Base-by-base conservation (phyloP, 2,329 filamentous ascomycete species). In the Talaromyces sp. region DNA sequence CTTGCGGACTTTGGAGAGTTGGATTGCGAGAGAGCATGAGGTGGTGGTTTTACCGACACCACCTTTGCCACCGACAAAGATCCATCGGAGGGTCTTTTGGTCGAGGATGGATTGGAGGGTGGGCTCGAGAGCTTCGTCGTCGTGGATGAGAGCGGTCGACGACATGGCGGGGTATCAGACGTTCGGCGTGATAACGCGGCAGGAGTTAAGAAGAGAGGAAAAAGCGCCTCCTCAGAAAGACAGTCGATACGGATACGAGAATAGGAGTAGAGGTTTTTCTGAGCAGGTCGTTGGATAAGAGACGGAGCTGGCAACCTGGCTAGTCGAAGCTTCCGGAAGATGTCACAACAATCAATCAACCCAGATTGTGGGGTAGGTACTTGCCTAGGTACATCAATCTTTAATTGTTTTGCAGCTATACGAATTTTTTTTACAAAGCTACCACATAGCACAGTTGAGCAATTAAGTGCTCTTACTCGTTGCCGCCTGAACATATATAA, bases 31-130 rank as follows among this genome's bases (percentile, higher is more conserved):
- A 10, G 94, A 97, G 82, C 95, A 99, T 8, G 94, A 98, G 16
- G 95, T 99, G n/a, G 95, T 99, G 33, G 95, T 99, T 84, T 99
- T 99, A 78, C 95, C 95, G 54, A 99, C 95, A 77, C 95, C 95
- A 74, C 95, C 95, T 82, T 99, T 99, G 70, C 95, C 95, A 74
- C 95, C 95, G 67, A 99, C 95, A 74, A 99, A 99, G 81, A 99
- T 96, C 95, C 95, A 99, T 77, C 95, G 92, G 64, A 99, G 88
- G 39, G 91, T 90, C 79, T 93, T 92, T 80, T 99, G 95, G 83
- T 96, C 92, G 73, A 99, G 88, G 75, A 99, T 93, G 69, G 91
- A 91, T 82, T 97, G 91, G 74, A 99, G 91, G 61, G 91, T 92
- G 57, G 95, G 93, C 82, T 96, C 93, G 82, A 98, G 88, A 72